Base-by-base conservation (phyloP, 352 stramenopile species). In the Globisporangium yorkense region DNA sequence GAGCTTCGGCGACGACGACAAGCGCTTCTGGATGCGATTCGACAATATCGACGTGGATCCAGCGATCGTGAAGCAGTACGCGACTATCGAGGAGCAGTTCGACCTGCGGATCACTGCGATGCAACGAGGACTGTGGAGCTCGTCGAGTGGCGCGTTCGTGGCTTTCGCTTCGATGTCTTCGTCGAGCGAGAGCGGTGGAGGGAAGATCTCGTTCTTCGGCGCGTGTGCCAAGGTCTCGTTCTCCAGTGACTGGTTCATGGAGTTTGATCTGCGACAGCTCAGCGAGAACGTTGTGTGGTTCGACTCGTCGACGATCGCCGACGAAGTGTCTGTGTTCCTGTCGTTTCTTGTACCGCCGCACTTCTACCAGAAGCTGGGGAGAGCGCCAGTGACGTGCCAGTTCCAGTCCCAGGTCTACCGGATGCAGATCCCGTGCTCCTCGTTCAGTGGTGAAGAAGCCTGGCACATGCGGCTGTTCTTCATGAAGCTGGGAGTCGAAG, bases 401-500 rank as follows among this genome's bases (percentile, higher is more conserved):
- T 71, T 62, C 15, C 62, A 71, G 12, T 67, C 74, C 10, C 68
- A 74, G 9, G 65, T 76, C 15, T 86, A 75, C 41, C 51, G 69
- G 12, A 29, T 65, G 12, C 33, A 35, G 37, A 15, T 67, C 12
- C 24, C 40, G 13, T 47, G 24, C 5, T 15, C 12, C 13, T 48
- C 43, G 20, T n/a, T 12, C 18, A 33, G 24, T 13, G 57, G 50
- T n/a, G 41, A 55, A 18, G 51, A 60, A 44, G 21, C 73, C n/a
- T 86, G 76, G 76, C 65, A 72, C 35, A 51, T 86, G 24, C 74
- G 76, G 3, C 52, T 71, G 7, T 75, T 75, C 43, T 82, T 84
- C 13, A 66, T 69, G 9, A 82, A 82, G 37, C 54, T 80, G 45
- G 67, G 70, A 1, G 49, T 82, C 8, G 67, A 82, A 66, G 70